Conservation (phyloP, 306 rosid genomes). For the Gleditsia sinensis region DNA sequence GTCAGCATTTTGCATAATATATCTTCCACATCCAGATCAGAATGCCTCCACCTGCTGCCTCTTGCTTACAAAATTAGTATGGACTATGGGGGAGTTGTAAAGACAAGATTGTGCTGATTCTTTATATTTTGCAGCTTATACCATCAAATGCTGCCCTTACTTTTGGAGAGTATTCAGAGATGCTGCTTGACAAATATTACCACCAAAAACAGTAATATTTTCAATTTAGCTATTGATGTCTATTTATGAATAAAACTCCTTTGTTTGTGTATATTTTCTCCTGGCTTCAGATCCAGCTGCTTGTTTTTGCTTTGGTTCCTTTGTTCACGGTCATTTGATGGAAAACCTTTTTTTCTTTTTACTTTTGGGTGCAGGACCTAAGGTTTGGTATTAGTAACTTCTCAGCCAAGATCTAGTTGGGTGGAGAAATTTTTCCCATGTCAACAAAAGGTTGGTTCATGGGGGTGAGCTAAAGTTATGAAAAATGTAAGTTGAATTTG, state of each 20-base stretch:
- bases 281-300: constrained; percentile 14
- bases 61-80: not conserved
- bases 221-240: constrained; percentile 9
- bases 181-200: constrained; percentile 88
- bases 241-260: constrained; percentile 19
- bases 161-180: constrained; percentile 89
- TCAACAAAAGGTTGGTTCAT: constrained; percentile 10
- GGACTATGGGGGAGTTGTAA: not conserved
- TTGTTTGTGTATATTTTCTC: not conserved
- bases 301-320: constrained; percentile 16
- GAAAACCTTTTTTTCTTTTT: not conserved
- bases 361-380: constrained; percentile 36
- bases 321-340: constrained; percentile 4
- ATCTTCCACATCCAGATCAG: constrained; percentile 5
- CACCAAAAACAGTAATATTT: constrained; percentile 45
- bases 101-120: constrained; percentile 20
- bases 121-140: constrained; percentile 56
- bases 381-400: not conserved
- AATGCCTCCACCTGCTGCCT: not conserved
- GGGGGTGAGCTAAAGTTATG: constrained; percentile 21
- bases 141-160: constrained; percentile 66
- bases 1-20: constrained; percentile 1
- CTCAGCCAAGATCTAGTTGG: constrained; percentile 12
- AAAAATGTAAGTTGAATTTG: constrained; percentile 10
- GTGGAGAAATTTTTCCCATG: not conserved